Conservation (phyloP, 257 asterid species). For the Cynanchum wilfordii region DNA sequence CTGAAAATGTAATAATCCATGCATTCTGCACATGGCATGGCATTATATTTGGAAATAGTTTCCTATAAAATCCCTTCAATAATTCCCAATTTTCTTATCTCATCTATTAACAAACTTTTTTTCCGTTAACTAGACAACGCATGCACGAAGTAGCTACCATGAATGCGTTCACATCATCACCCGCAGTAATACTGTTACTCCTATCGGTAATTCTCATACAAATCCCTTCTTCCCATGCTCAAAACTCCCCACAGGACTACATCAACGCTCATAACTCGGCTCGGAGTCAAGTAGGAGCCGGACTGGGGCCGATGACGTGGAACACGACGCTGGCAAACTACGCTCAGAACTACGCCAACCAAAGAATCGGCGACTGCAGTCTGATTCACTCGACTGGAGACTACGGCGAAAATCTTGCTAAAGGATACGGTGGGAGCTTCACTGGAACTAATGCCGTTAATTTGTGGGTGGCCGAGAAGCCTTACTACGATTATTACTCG, state of each 20-base stretch:
- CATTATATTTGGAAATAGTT: too few species aligned
- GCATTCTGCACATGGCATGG: too few species aligned
- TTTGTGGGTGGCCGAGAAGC: conserved; percentile 41
- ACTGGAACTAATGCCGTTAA: conserved; percentile 25
- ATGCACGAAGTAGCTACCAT: too few species aligned
- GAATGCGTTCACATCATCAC: too few species aligned
- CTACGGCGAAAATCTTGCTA: conserved; percentile 53
- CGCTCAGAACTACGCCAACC: conserved; percentile 30
- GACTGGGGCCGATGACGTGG: conserved; percentile 33
- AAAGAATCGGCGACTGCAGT: conserved; percentile 27
- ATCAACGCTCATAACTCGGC: conserved; percentile 35
- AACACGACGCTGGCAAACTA: conserved; percentile 26
- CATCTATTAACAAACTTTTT: too few species aligned
- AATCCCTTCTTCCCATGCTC: not conserved
- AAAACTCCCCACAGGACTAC: conserved; percentile 18
- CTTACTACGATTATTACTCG: conserved; percentile 7
- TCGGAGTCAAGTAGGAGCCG: conserved; percentile 29
- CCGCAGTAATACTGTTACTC: too few species aligned
- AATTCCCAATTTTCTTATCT: too few species aligned
- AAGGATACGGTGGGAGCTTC: conserved; percentile 24
- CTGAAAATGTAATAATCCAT: too few species aligned
- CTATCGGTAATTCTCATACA: too few species aligned
- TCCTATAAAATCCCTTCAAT: too few species aligned
- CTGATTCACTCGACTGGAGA: conserved; percentile 24
- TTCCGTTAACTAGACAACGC: too few species aligned